Percentiles rank a stretch among this genome's conserved stretches.
These are phyloP conservation scores for Chalara sp. DNA, from an alignment of 2,329 filamentous ascomycete genomes.

Conservation along the genomic window DNA sequence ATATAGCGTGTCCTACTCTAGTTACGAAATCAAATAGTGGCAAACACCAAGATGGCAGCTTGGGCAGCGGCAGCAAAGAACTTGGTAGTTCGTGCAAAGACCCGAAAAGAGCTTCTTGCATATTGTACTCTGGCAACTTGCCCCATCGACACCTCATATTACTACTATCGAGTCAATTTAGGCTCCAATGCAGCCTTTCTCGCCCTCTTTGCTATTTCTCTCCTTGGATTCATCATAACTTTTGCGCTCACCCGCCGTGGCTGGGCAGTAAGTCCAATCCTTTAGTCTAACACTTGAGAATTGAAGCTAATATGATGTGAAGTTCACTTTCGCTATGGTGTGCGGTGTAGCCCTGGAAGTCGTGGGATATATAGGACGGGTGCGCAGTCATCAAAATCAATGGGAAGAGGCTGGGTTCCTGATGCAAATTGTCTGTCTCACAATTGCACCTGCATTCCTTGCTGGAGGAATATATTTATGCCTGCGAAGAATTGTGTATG, in stretches of 20 bases:
- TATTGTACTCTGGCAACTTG: conserved; percentile 20
- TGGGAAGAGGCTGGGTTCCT: conserved; percentile 42
- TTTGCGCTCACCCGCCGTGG: conserved; percentile 39
- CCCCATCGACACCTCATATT: conserved; percentile 31
- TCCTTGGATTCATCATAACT: conserved; percentile 33
- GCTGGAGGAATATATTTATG: conserved; percentile 59
- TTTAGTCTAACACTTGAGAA: too few species aligned
- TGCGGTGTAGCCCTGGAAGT: conserved; percentile 49
- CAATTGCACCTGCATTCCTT: conserved; percentile 58
- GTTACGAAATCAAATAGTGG: too few species aligned
- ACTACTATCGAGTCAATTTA: conserved; percentile 47
- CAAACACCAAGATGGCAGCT: too few species aligned
- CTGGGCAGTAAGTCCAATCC: conserved; percentile 22
- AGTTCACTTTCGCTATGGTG: conserved; percentile 45
- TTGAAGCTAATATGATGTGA: too few species aligned
- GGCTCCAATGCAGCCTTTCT: conserved; percentile 46
- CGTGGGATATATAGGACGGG: conserved; percentile 51
- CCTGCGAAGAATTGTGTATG: conserved; percentile 42
- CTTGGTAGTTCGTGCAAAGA: too few species aligned
- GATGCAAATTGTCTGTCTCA: conserved; percentile 55
- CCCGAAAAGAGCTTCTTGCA: too few species aligned
- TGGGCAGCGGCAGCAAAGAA: too few species aligned
- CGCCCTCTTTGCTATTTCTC: conserved; percentile 40
- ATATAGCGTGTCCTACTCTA: too few species aligned
- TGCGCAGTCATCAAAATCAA: conserved; percentile 47